Evolutionary conservation across 2,329 filamentous ascomycete genomes (phyloP).

Genomic region (Epichloe festucae): DNA sequence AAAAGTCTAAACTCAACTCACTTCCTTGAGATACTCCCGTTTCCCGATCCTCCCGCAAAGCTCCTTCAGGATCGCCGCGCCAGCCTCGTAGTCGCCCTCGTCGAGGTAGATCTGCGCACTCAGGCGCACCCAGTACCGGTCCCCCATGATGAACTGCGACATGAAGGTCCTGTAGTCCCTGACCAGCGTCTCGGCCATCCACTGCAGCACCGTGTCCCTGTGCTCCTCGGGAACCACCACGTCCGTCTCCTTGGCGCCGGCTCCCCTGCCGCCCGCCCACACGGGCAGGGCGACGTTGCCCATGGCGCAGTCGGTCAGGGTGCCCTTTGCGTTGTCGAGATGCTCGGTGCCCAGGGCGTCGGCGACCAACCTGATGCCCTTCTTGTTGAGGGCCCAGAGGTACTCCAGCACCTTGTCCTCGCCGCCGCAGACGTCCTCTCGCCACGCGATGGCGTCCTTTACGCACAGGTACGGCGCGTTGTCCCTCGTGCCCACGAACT

Average conservation of each 20-base stretch:
- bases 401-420: constrained; percentile 59
- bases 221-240: constrained; percentile 19
- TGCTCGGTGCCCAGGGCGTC: constrained; percentile 54
- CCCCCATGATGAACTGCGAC: constrained; percentile 46
- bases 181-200: constrained; percentile 42
- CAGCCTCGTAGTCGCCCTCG: constrained; percentile 62
- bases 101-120: constrained; percentile 82
- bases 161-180: constrained; percentile 60
- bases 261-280: constrained; percentile 15
- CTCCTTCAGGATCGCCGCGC: constrained; percentile 42
- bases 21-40: constrained; percentile 18
- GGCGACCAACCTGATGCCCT: constrained; percentile 50
- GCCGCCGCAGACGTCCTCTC: constrained; percentile 55
- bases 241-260: constrained; percentile 15
- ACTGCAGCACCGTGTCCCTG: constrained; percentile 31
- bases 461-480: constrained; percentile 59
- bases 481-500: constrained; percentile 67
- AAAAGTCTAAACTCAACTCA: neutral
- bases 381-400: constrained; percentile 45
- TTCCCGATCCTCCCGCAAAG: constrained; percentile 28
- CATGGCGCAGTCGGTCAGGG: constrained; percentile 55
- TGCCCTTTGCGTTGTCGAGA: constrained; percentile 51
- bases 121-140: constrained; percentile 56
- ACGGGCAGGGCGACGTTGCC: constrained; percentile 64
- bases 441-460: constrained; percentile 58